These are phyloP conservation scores for Zygotorulaspora chibaensis DNA, from an alignment of 805 yeast genomes.

Conservation along the genomic window DNA sequence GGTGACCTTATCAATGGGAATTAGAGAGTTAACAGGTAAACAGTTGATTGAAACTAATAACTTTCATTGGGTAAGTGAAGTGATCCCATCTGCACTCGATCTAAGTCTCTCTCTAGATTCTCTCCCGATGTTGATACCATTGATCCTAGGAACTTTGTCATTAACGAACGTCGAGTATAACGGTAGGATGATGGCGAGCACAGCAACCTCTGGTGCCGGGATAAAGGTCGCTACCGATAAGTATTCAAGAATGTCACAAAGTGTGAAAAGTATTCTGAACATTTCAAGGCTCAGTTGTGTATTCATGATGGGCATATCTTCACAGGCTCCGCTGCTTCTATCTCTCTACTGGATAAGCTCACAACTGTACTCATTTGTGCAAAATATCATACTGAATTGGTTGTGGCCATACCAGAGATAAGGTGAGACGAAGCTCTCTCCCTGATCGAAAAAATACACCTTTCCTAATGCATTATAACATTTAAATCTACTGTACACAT, in stretches of 20 bases:
- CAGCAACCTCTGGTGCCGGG: slow-evolving; percentile 22
- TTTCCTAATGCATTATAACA: slow-evolving; percentile 1
- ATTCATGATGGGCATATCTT: slow-evolving; percentile 74
- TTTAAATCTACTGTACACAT: slow-evolving; percentile 4
- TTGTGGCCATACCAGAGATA: slow-evolving; percentile 46
- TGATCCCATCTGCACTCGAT: slow-evolving; percentile 46
- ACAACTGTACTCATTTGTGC: slow-evolving; percentile 68
- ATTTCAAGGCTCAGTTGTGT: slow-evolving; percentile 71
- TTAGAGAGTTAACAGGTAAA: slow-evolving; percentile 68
- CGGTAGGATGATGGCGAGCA: slow-evolving; percentile 50
- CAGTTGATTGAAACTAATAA: slow-evolving; percentile 31
- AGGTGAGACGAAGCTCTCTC: neutral
- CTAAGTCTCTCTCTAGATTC: slow-evolving; percentile 60
- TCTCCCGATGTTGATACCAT: slow-evolving; percentile 67
- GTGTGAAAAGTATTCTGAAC: slow-evolving; percentile 50
- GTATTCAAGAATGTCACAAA: slow-evolving; percentile 26
- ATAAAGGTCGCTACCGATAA: slow-evolving; percentile 20
- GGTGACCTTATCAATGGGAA: slow-evolving; percentile 70
- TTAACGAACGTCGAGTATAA: slow-evolving; percentile 82
- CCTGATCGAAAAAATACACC: neutral
- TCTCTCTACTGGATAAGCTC: slow-evolving; percentile 90
- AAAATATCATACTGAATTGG: slow-evolving; percentile 67
- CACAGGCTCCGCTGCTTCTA: slow-evolving; percentile 82
- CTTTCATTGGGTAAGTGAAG: slow-evolving; percentile 24
- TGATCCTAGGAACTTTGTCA: slow-evolving; percentile 64